Percentiles rank a stretch among this genome's conserved stretches.
phyloP scores from a whole-genome alignment of 2,329 filamentous ascomycete genomes.

The Calonectria leucothoes region DNA sequence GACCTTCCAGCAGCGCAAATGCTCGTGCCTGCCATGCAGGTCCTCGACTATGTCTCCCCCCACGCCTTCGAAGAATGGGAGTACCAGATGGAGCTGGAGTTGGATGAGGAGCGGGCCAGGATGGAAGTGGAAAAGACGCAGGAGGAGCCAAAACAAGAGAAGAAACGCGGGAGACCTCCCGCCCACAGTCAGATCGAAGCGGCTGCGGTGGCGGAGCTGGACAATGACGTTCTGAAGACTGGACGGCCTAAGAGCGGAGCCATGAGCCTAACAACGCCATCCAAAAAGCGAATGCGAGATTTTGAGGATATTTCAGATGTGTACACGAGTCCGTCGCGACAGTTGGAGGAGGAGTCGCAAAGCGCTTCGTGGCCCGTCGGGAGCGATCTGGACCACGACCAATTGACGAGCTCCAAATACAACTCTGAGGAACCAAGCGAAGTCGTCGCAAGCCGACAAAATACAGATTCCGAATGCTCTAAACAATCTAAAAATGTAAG shows the following conservation, averaged over 20 bases:
- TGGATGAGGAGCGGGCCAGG: slow-evolving; percentile 52
- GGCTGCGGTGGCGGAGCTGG: slow-evolving; percentile 43
- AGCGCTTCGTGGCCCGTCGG: slow-evolving; percentile 8
- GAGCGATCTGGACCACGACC: slow-evolving; percentile 11
- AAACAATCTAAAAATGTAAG: neutral
- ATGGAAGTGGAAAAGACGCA: slow-evolving; percentile 40
- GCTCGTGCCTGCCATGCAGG: slow-evolving; percentile 57
- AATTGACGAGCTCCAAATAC: neutral
- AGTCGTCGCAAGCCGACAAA: neutral
- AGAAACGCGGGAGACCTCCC: slow-evolving; percentile 44
- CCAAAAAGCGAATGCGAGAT: slow-evolving; percentile 45
- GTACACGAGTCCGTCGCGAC: slow-evolving; percentile 42
- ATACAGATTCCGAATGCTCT: neutral
- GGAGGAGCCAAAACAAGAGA: slow-evolving; percentile 13
- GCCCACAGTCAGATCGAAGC: slow-evolving; percentile 47
- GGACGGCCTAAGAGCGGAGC: slow-evolving; percentile 43
- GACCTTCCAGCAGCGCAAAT: slow-evolving; percentile 62
- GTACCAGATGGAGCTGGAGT: slow-evolving; percentile 54
- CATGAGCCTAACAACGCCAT: slow-evolving; percentile 51
- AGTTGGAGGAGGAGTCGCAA: slow-evolving; percentile 39
- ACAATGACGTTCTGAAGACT: slow-evolving; percentile 34
- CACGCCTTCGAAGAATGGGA: slow-evolving; percentile 69
- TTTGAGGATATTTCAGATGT: slow-evolving; percentile 47
- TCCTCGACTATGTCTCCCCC: slow-evolving; percentile 70
- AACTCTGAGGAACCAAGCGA: neutral